A percentile compares a stretch with the other conserved stretches of the same genome.
Evolutionary conservation across 2,329 filamentous ascomycete species (phyloP).

Genomic region (Aplosporella prunicola): DNA sequence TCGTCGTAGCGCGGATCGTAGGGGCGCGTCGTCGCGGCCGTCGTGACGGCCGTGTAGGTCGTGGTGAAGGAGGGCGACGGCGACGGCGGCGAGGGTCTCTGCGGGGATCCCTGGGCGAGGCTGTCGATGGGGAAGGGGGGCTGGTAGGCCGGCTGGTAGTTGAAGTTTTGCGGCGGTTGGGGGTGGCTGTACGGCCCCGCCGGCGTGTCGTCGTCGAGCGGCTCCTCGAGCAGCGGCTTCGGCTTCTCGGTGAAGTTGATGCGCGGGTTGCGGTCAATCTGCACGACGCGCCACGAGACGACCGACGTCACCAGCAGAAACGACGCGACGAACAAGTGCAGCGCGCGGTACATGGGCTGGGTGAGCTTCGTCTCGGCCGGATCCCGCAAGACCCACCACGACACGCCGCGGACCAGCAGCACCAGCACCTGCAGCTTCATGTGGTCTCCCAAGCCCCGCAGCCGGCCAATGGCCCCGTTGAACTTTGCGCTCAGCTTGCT

Average conservation of each 20-base stretch:
- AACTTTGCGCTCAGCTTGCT: constrained; percentile 56
- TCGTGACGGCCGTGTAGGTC: constrained; percentile 11
- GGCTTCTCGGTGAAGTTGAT: constrained; percentile 18
- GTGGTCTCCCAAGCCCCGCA: constrained; percentile 54
- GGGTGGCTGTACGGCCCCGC: constrained; percentile 19
- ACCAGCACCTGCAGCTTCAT: constrained; percentile 56
- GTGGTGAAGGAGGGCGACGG: constrained; percentile 22
- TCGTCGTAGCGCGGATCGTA: constrained; percentile 18
- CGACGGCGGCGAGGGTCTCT: constrained; percentile 23
- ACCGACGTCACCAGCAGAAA: constrained; percentile 38
- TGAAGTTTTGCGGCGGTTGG: constrained; percentile 17
- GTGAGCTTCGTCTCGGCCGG: constrained; percentile 14
- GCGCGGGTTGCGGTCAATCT: constrained; percentile 40
- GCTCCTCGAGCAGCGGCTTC: constrained; percentile 18
- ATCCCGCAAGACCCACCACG: constrained; percentile 23
- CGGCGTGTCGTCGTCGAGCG: constrained; percentile 13
- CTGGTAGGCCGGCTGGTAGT: constrained; percentile 29
- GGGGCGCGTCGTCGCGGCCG: constrained; percentile 8
- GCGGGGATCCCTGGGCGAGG: constrained; percentile 16
- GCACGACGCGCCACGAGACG: constrained; percentile 44
- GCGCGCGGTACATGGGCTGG: constrained; percentile 32
- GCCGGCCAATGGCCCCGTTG: constrained; percentile 35
- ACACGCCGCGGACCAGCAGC: constrained; percentile 44
- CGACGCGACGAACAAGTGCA: constrained; percentile 47
- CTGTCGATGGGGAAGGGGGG: constrained; percentile 29